phyloP scores from a whole-genome alignment of 495 filamentous ascomycete species.

The Penicillium pulvis region DNA sequence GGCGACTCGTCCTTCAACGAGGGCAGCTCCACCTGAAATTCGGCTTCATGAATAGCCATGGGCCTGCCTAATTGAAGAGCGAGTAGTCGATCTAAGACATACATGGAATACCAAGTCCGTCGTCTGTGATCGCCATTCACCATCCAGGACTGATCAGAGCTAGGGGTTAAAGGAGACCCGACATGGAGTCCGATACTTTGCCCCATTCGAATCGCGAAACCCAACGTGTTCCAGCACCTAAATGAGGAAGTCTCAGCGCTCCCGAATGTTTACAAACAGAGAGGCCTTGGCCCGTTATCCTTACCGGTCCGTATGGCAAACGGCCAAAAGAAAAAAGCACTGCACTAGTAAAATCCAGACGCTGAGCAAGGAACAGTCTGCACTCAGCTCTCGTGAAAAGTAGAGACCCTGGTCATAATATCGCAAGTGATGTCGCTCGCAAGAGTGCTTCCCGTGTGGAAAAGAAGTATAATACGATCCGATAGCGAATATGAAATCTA shows the following conservation, averaged over 20 bases:
- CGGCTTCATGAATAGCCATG: constrained; percentile 23
- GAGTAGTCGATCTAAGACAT: constrained; percentile 21
- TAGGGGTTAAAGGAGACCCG: constrained; percentile 14
- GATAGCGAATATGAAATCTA: constrained; percentile 28
- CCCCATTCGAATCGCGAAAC: constrained; percentile 23
- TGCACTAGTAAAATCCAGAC: constrained; percentile 22
- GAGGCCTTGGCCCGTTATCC: background rate
- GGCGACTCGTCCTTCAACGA: constrained; percentile 6
- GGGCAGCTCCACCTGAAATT: constrained; percentile 21
- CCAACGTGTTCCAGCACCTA: constrained; percentile 24
- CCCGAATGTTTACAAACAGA: background rate
- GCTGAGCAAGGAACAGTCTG: constrained; percentile 16
- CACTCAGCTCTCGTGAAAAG: constrained; percentile 14
- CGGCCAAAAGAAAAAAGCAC: constrained; percentile 27
- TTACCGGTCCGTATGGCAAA: constrained; percentile 26
- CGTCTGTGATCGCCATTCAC: constrained; percentile 12
- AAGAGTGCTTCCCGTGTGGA: constrained; percentile 10
- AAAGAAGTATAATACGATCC: constrained; percentile 28
- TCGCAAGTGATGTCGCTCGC: constrained; percentile 9
- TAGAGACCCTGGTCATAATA: constrained; percentile 22
- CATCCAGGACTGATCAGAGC: too few species aligned
- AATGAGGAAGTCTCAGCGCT: constrained; percentile 3
- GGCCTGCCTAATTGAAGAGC: constrained; percentile 23
- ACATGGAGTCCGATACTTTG: constrained; percentile 26
- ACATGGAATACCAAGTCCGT: constrained; percentile 26